These are phyloP conservation scores for Grosmannia penicillata DNA, from an alignment of 2,329 filamentous ascomycete species.

Conservation along the genomic window DNA sequence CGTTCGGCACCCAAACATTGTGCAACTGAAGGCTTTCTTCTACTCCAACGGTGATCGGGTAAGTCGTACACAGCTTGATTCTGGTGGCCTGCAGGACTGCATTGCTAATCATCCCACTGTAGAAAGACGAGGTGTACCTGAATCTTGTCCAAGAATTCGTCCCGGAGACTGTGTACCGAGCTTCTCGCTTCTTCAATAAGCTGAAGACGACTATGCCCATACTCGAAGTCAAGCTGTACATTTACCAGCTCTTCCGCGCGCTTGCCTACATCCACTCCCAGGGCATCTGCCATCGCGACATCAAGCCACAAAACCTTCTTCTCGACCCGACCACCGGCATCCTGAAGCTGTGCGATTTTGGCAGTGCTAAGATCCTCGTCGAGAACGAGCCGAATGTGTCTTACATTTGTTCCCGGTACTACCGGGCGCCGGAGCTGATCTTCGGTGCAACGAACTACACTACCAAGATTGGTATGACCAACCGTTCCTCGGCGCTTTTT, in stretches of 20 bases:
- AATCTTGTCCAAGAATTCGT: conserved; percentile 98
- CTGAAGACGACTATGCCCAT: conserved; percentile 99
- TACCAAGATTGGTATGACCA: conserved; percentile 97
- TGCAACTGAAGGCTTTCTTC: conserved; percentile 97
- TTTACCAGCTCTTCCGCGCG: conserved; percentile 96
- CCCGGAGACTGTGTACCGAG: conserved; percentile 94
- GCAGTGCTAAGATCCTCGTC: conserved; percentile 94
- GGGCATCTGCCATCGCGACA: conserved; percentile 97
- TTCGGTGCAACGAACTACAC: conserved; percentile 99
- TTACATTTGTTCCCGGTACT: conserved; percentile 98
- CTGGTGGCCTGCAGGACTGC: too few species aligned
- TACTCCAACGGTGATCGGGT: conserved; percentile 98
- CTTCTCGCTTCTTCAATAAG: conserved; percentile 98
- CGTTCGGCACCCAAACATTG: conserved; percentile 95
- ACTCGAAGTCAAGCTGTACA: conserved; percentile 97
- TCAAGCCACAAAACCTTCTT: conserved; percentile 96
- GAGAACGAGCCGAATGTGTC: conserved; percentile 99
- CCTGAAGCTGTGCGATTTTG: conserved; percentile 96
- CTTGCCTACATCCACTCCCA: conserved; percentile 98
- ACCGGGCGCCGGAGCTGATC: conserved; percentile 92
- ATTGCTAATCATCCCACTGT: conserved; percentile 5
- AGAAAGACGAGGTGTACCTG: conserved; percentile 98
- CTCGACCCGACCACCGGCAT: conserved; percentile 84
- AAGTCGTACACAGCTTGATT: conserved; percentile 18
- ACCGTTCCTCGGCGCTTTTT: neutral